Conservation (phyloP, 2,329 filamentous ascomycete genomes). For the Alternaria alternata region DNA sequence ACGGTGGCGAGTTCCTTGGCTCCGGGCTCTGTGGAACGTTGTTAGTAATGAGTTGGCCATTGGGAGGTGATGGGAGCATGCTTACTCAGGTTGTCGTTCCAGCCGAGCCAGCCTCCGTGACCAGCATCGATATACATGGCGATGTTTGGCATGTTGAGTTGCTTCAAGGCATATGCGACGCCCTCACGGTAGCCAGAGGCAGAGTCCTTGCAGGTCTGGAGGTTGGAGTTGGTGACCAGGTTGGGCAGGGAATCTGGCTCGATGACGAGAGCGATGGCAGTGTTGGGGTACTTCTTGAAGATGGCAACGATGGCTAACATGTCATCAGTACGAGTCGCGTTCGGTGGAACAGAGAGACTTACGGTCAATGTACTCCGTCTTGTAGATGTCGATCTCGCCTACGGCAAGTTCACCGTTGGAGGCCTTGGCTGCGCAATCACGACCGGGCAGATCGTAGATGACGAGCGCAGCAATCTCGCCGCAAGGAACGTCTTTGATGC, state of each 20-base stretch:
- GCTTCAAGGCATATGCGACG: slow-evolving; percentile 65
- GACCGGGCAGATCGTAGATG: slow-evolving; percentile 71
- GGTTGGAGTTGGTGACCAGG: slow-evolving; percentile 67
- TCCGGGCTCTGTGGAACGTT: slow-evolving; percentile 51
- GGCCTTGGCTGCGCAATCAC: slow-evolving; percentile 70
- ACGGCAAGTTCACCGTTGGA: slow-evolving; percentile 71
- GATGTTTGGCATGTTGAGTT: slow-evolving; percentile 69
- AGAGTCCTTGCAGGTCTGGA: slow-evolving; percentile 64
- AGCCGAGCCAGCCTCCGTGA: slow-evolving; percentile 72
- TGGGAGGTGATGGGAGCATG: slow-evolving; percentile 9
- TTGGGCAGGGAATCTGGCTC: slow-evolving; percentile 72
- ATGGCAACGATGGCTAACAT: slow-evolving; percentile 59
- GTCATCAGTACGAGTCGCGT: slow-evolving; percentile 1
- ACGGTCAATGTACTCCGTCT: slow-evolving; percentile 62
- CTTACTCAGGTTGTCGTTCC: slow-evolving; percentile 65
- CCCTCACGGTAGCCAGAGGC: slow-evolving; percentile 65
- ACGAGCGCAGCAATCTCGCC: slow-evolving; percentile 63
- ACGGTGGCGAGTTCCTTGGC: slow-evolving; percentile 59
- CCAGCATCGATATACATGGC: slow-evolving; percentile 71
- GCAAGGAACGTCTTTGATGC: slow-evolving; percentile 61
- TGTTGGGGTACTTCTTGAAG: slow-evolving; percentile 63
- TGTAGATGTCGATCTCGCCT: slow-evolving; percentile 60
- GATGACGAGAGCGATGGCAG: slow-evolving; percentile 53
- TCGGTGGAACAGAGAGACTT: slow-evolving; percentile 12
- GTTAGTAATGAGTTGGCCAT: background rate